Conservation (phyloP, 2,329 filamentous ascomycete species). For the Ceratocystis ficicola region DNA sequence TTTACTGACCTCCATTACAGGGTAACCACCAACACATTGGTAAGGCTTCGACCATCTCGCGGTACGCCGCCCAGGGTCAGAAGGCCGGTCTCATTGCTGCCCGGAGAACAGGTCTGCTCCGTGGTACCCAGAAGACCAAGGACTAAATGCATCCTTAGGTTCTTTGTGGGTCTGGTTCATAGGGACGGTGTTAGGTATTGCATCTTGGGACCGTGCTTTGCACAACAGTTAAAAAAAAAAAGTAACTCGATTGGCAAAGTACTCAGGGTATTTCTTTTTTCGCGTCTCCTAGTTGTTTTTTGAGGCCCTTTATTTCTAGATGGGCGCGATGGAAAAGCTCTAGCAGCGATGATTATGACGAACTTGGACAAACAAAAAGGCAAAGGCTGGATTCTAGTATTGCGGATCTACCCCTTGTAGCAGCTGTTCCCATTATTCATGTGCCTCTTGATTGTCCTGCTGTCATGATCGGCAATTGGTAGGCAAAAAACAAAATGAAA, state of each 20-base stretch:
- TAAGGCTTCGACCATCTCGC: slow-evolving; percentile 98
- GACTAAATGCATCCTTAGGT: slow-evolving; percentile 48
- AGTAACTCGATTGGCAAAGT: slow-evolving; percentile 37
- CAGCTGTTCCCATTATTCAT: slow-evolving; percentile 16
- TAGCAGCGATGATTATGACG: slow-evolving; percentile 22
- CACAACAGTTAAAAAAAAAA: slow-evolving; percentile 33
- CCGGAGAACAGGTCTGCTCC: slow-evolving; percentile 97
- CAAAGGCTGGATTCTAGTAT: slow-evolving; percentile 22
- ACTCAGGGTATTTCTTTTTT: slow-evolving; percentile 20
- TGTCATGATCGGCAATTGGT: slow-evolving; percentile 17
- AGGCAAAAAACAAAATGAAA: slow-evolving; percentile 22
- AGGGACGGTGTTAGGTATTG: slow-evolving; percentile 53
- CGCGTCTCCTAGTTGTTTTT: slow-evolving; percentile 20
- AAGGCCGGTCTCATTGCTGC: slow-evolving; percentile 99
- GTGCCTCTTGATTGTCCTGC: slow-evolving; percentile 16
- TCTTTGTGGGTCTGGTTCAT: slow-evolving; percentile 22
- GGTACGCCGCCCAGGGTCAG: slow-evolving; percentile 95
- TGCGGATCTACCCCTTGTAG: slow-evolving; percentile 18
- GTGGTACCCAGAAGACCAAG: slow-evolving; percentile 99
- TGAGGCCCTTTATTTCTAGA: slow-evolving; percentile 17
- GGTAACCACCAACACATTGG: slow-evolving; percentile 99
- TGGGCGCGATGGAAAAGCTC: slow-evolving; percentile 19
- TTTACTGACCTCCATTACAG: slow-evolving; percentile 38
- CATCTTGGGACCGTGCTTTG: slow-evolving; percentile 44
- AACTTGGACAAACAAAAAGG: slow-evolving; percentile 23